phyloP scores from a whole-genome alignment of 805 yeast species.

The Blastobotrys peoriensis region DNA sequence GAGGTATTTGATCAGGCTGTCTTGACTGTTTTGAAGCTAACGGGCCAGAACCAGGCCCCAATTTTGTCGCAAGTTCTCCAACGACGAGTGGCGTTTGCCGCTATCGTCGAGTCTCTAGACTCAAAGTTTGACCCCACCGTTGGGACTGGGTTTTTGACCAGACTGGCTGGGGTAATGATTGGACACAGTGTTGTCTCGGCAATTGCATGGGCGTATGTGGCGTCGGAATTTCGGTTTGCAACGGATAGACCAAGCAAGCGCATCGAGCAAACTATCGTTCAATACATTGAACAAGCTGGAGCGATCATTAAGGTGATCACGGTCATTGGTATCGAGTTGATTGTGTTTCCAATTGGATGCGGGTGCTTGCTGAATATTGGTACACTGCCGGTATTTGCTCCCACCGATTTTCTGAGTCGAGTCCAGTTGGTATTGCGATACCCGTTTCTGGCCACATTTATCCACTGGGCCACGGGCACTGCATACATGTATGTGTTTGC shows the following conservation, averaged over 20 bases:
- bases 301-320: conserved; percentile 68
- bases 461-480: conserved; percentile 72
- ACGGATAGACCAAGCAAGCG: conserved; percentile 4
- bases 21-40: too few relatives aligned
- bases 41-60: neutral
- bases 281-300: conserved; percentile 20
- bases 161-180: conserved; percentile 10
- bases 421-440: conserved; percentile 8
- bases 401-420: conserved; percentile 8
- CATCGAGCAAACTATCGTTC: conserved; percentile 13
- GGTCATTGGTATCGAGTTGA: conserved; percentile 70
- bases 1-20: neutral
- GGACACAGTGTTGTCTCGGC: conserved; percentile 8
- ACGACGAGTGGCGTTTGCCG: neutral
- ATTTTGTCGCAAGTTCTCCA: neutral
- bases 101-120: neutral
- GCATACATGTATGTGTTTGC: conserved; percentile 84
- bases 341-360: conserved; percentile 82
- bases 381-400: conserved; percentile 48
- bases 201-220: conserved; percentile 4
- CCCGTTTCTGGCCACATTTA: conserved; percentile 24
- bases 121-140: neutral
- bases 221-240: conserved; percentile 11
- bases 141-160: conserved; percentile 4
- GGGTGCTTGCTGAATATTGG: conserved; percentile 73